Evolutionary conservation across 768 basidiomycete species (phyloP), one percentile per base, ranked within the genome.

Genomic region (Trametes punicea): DNA sequence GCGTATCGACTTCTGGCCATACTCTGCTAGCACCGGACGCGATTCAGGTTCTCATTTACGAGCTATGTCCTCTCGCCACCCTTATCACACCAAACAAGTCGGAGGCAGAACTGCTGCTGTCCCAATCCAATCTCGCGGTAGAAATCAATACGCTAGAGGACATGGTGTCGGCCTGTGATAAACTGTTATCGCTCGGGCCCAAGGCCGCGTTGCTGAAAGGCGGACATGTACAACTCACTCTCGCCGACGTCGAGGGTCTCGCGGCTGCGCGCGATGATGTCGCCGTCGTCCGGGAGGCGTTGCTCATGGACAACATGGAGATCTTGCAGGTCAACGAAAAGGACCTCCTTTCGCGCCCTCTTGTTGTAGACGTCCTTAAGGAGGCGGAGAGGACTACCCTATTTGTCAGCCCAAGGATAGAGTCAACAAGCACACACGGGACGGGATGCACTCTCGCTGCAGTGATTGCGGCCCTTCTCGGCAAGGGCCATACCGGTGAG

Each of bases 371-470:
- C 63, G 75, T 89, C 1, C 72, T 93, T 2, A 78, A 73, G 51
- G 75, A 79, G 23, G 49, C 53, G 18, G 15, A 70, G 65, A 33
- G 62, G 4, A 70, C 71, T 29, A 80, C 80, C 1, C 48, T 90
- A 16, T 87, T 84, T 57, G 74, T 81, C 18, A 77, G 82, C 6
- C 84, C 87, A 2, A 73, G 81, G 13, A 71, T 92, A 20, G 74
- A 85, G 13, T 83, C 88, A 6, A 78, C 71, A 30, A 90, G 77
- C 61, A 97, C 93, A 0, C 94, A 96, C 66, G 94, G 94, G 1
- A 97, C 94, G 0, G 94, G 93, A 2, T 97, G 93, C 68, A 97
- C 94, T 0, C 75, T 97, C n/a, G 87, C 85, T 42, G 85, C 93
- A 0, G 90, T 92, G 0, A 78, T 96, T 16, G 85, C 86, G 2